These are phyloP conservation scores for Orobanche coerulescens DNA, from an alignment of 257 asterid genomes.

Conservation along the genomic window DNA sequence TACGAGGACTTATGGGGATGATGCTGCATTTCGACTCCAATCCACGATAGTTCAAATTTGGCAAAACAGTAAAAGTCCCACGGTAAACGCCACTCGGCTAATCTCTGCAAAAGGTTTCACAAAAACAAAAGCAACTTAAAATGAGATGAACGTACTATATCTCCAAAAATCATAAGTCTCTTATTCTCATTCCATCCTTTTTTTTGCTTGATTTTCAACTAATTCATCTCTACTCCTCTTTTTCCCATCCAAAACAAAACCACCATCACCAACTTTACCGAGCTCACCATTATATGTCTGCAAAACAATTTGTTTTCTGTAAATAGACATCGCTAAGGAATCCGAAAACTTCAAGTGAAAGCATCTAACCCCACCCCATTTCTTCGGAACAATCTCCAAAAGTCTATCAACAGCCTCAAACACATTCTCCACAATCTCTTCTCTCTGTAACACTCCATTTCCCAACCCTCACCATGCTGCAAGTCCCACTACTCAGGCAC, in stretches of 20 bases:
- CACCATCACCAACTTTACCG: too few species aligned
- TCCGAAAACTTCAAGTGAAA: constrained; percentile 72
- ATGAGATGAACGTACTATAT: not conserved
- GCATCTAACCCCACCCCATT: constrained; percentile 61
- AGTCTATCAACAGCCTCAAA: constrained; percentile 45
- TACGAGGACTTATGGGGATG: not conserved
- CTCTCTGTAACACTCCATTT: constrained; percentile 36
- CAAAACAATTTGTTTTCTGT: constrained; percentile 18
- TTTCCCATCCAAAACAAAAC: too few species aligned
- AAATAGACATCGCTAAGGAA: constrained; percentile 76
- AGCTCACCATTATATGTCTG: too few species aligned
- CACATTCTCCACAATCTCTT: constrained; percentile 61
- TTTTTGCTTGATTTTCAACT: too few species aligned
- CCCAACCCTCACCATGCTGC: constrained; percentile 60
- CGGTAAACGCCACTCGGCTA: not conserved
- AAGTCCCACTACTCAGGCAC: constrained; percentile 71
- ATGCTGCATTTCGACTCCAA: constrained; percentile 1
- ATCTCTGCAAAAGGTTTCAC: not conserved
- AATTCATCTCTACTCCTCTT: too few species aligned
- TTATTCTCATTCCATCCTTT: not conserved
- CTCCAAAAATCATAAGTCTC: not conserved
- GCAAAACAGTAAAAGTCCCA: not conserved
- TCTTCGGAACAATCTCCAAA: constrained; percentile 46
- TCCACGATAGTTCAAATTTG: not conserved
- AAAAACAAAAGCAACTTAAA: not conserved